Evolutionary conservation across 257 asterid genomes (phyloP).

Genomic region (Capsicum rhomboideum): DNA sequence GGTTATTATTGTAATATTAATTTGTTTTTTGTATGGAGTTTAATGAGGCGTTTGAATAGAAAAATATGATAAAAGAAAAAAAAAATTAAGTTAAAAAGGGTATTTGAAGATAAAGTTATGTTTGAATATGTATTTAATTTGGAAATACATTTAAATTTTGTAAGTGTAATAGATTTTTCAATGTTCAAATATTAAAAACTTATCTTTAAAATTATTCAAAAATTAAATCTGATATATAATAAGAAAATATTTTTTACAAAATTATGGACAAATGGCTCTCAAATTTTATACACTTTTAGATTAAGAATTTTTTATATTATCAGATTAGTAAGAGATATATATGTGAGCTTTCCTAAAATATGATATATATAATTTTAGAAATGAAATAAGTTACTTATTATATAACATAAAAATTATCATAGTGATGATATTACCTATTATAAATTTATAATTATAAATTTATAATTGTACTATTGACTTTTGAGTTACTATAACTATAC

Average conservation of each 20-base stretch:
- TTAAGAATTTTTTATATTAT: not conserved
- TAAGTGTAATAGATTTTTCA: not conserved
- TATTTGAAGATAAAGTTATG: not conserved
- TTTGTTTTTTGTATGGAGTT: too few relatives aligned
- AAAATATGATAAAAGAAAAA: too few relatives aligned
- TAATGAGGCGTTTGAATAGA: too few relatives aligned
- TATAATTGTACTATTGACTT: not conserved
- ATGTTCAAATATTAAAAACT: not conserved
- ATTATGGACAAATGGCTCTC: not conserved
- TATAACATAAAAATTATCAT: not conserved
- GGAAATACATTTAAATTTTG: not conserved
- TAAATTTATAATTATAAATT: too few relatives aligned
- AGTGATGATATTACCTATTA: not conserved
- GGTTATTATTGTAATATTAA: too few relatives aligned
- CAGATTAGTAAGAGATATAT: too few relatives aligned
- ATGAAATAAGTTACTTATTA: not conserved
- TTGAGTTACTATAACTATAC: too few relatives aligned
- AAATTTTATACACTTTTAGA: not conserved
- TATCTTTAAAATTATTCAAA: not conserved
- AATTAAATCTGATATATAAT: not conserved
- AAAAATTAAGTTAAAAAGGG: not conserved
- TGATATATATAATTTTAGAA: not conserved
- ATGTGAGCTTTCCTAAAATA: not conserved
- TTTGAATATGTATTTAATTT: not conserved
- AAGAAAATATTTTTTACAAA: not conserved